phyloP scores from a whole-genome alignment of 2,329 filamentous ascomycete species.

The Aspergillus hortae region DNA sequence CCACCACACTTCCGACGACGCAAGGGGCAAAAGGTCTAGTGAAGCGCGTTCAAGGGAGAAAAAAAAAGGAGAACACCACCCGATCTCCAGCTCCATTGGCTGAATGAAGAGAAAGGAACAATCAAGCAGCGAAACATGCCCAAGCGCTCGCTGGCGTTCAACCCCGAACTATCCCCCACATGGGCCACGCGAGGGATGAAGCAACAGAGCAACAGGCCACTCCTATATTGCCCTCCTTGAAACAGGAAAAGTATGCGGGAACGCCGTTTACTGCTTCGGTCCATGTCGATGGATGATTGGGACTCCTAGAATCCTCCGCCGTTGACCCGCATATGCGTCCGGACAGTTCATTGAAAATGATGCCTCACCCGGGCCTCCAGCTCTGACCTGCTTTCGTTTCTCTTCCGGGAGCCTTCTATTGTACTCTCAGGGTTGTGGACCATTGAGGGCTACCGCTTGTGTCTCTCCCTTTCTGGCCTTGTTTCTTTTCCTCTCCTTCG shows the following conservation, averaged over 20 bases:
- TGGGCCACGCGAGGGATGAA: slow-evolving; percentile 16
- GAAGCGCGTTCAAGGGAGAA: slow-evolving; percentile 9
- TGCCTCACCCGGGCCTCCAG: slow-evolving; percentile 17
- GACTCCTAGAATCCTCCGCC: slow-evolving; percentile 7
- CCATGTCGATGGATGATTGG: slow-evolving; percentile 6
- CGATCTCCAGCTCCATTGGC: not conserved
- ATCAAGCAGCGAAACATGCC: not conserved
- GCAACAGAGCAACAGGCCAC: slow-evolving; percentile 7
- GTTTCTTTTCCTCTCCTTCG: not conserved
- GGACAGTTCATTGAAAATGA: slow-evolving; percentile 23
- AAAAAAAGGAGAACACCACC: slow-evolving; percentile 10
- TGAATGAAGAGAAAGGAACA: not conserved
- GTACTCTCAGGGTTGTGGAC: slow-evolving; percentile 3
- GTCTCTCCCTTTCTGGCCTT: not conserved
- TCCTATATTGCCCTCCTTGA: slow-evolving; percentile 15
- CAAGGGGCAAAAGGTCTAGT: slow-evolving; percentile 14
- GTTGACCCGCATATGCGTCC: slow-evolving; percentile 16
- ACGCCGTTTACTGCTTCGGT: slow-evolving; percentile 13
- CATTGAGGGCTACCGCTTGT: slow-evolving; percentile 1
- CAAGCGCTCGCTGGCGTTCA: too few relatives aligned
- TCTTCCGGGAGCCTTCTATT: slow-evolving; percentile 4
- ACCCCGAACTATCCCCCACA: too few relatives aligned
- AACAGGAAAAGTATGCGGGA: slow-evolving; percentile 20
- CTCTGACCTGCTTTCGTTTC: slow-evolving; percentile 6
- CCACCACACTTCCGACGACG: slow-evolving; percentile 2